Base-by-base conservation (phyloP, 768 basidiomycete genomes). In the Exsudoporus frostii region DNA sequence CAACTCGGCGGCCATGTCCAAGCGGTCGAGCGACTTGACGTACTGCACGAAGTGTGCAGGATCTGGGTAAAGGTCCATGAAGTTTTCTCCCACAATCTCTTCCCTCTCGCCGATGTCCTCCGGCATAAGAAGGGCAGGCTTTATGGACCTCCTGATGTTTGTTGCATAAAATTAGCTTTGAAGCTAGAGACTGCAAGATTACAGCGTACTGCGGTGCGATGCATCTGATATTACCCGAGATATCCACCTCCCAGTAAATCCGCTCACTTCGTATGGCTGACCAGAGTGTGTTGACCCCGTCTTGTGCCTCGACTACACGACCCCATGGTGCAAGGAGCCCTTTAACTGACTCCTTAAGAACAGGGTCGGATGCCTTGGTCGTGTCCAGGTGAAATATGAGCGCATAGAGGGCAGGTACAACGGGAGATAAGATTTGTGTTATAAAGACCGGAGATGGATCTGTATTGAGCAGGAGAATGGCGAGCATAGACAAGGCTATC, bases 401-500 rank as follows among this genome's bases (percentile, higher is more conserved):
- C 2, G 83, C 76, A 67, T 92, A 92, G 7, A 96, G 68, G 1
- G 80, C 69, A 0, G 85, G 71, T 0, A 88, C 58, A 32, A 95
- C 80, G 1, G 90, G 89, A 1, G 86, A 84, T 9, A 93, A 65
- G 7, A 92, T 61, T 19, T 73, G 66, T 0, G 83, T 76, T 37
- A 91, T 77, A 38, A 91, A 75, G 3, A 71, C 67, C 0, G 91
- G 88, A 4, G 89, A 86, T 6, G 92, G 91, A 57, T 95, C 90
- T 6, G 85, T 82, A 58, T 93, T 89, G 6, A 84, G 77, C 3
- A 90, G 70, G 25, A 95, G 71, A 1, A 74, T 73, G 46, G 78
- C 72, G 19, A 92, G 66, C 5, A 70, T 76, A 7, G 73, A 70
- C n/a, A 90, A 65, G 3, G 81, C 75, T 14, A 67, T 67, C 19